A percentile compares a stretch with the other conserved stretches of the same genome.
These are phyloP conservation scores for Xylaria digitata DNA, from an alignment of 2,329 filamentous ascomycete species.

Conservation along the genomic window DNA sequence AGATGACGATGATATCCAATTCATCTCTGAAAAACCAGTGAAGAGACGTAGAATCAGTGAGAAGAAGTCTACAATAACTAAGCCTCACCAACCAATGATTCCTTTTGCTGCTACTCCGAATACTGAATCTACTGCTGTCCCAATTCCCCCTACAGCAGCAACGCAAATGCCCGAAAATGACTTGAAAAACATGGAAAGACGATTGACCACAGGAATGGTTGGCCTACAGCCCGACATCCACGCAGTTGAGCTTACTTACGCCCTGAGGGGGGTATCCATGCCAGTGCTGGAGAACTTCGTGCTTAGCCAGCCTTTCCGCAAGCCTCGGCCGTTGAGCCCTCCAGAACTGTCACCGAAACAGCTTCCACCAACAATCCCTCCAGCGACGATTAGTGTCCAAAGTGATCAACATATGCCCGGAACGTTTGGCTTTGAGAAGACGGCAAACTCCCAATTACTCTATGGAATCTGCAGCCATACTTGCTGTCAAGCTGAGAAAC, in stretches of 20 bases:
- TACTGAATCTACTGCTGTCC: constrained; percentile 7
- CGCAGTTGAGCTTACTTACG: constrained; percentile 46
- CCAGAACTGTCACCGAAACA: constrained; percentile 54
- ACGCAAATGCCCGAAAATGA: constrained; percentile 24
- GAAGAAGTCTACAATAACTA: constrained; percentile 19
- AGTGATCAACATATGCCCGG: constrained; percentile 1
- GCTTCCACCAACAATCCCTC: constrained; percentile 43
- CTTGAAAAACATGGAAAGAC: constrained; percentile 44
- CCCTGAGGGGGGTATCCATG: constrained; percentile 50
- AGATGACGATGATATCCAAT: constrained; percentile 58
- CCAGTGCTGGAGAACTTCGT: constrained; percentile 51
- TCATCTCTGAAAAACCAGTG: constrained; percentile 58
- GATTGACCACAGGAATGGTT: constrained; percentile 51
- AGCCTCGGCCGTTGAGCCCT: constrained; percentile 45
- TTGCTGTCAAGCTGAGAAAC: constrained; percentile 23
- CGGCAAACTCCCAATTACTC: constrained; percentile 17
- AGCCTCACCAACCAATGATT: constrained; percentile 1
- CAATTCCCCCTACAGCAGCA: constrained; percentile 17
- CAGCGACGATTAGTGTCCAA: constrained; percentile 26
- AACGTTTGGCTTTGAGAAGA: background rate
- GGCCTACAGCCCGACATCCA: constrained; percentile 46
- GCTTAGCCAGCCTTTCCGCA: constrained; percentile 46
- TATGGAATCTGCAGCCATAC: constrained; percentile 26
- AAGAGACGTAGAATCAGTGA: constrained; percentile 53
- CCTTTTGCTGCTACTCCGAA: background rate